A percentile compares a stretch with the other conserved stretches of the same genome.
Evolutionary conservation across 2,329 filamentous ascomycete genomes (phyloP).

Genomic region (Penicillium sp.): DNA sequence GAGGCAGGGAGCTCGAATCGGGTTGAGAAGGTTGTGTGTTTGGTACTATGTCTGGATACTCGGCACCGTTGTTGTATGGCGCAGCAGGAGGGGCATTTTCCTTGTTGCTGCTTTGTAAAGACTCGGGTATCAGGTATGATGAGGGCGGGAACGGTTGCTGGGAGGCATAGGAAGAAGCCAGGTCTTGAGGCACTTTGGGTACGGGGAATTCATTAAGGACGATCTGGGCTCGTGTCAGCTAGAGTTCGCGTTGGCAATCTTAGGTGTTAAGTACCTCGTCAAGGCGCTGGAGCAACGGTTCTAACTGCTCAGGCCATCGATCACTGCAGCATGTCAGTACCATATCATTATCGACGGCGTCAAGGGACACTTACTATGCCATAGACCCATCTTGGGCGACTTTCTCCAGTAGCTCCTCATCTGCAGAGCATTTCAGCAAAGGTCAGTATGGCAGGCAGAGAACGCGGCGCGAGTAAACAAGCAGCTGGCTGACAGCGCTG

Average conservation of each 20-base stretch:
- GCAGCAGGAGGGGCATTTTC: constrained; percentile 30
- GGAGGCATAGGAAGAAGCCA: constrained; percentile 34
- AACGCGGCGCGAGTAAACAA: not conserved
- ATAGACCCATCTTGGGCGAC: constrained; percentile 58
- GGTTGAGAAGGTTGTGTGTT: constrained; percentile 42
- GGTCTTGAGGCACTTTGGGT: constrained; percentile 52
- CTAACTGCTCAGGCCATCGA: constrained; percentile 65
- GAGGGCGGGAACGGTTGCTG: constrained; percentile 21
- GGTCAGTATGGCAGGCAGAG: not conserved
- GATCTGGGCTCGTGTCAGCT: constrained; percentile 53
- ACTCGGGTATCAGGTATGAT: constrained; percentile 26
- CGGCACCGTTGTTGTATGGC: constrained; percentile 32
- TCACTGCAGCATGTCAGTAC: constrained; percentile 46
- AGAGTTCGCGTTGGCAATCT: not conserved
- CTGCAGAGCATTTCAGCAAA: constrained; percentile 21
- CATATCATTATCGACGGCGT: not conserved
- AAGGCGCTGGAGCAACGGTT: constrained; percentile 62
- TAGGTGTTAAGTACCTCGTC: constrained; percentile 52
- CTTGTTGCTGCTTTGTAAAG: constrained; percentile 33
- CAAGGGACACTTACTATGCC: constrained; percentile 48
- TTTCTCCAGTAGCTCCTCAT: constrained; percentile 52
- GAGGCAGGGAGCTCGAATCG: constrained; percentile 56
- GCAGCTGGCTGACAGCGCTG: not conserved
- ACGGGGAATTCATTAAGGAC: constrained; percentile 71
- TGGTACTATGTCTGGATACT: constrained; percentile 28